phyloP scores from a whole-genome alignment of 768 basidiomycete species.

The Sarcomyxa edulis region DNA sequence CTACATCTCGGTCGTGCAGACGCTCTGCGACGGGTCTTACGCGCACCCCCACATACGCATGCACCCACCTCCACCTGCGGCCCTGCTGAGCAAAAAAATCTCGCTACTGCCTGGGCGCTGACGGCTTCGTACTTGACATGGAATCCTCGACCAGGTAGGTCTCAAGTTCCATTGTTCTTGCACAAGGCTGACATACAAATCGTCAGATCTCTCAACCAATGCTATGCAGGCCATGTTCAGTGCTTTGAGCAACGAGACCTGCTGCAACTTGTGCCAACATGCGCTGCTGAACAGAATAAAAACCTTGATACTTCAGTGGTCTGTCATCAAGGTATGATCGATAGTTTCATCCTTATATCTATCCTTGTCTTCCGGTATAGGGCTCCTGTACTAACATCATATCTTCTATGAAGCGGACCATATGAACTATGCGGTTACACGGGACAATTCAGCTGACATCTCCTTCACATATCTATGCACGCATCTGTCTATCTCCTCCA shows the following conservation, averaged over 20 bases:
- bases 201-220: constrained; percentile 61
- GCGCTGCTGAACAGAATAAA: constrained; percentile 63
- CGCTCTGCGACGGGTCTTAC: constrained; percentile 72
- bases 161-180: background rate
- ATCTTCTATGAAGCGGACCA: too few species aligned
- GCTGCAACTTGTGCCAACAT: constrained; percentile 63
- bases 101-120: constrained; percentile 78
- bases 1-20: constrained; percentile 80
- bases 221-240: constrained; percentile 69
- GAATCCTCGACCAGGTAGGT: constrained; percentile 73
- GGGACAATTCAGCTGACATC: too few species aligned
- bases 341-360: too few species aligned
- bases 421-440: too few species aligned
- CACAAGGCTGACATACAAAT: constrained; percentile 8
- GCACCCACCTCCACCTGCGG: constrained; percentile 66
- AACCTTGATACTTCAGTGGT: constrained; percentile 70
- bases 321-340: constrained; percentile 71
- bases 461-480: too few species aligned
- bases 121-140: constrained; percentile 80
- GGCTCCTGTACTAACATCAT: too few species aligned
- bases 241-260: constrained; percentile 63
- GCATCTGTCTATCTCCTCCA: too few species aligned
- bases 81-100: constrained; percentile 70
- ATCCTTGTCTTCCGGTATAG: too few species aligned
- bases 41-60: constrained; percentile 72